Evolutionary conservation across 2,329 filamentous ascomycete genomes (phyloP), one percentile per base, ranked within the genome.

Genomic region (Phialophora chinensis): DNA sequence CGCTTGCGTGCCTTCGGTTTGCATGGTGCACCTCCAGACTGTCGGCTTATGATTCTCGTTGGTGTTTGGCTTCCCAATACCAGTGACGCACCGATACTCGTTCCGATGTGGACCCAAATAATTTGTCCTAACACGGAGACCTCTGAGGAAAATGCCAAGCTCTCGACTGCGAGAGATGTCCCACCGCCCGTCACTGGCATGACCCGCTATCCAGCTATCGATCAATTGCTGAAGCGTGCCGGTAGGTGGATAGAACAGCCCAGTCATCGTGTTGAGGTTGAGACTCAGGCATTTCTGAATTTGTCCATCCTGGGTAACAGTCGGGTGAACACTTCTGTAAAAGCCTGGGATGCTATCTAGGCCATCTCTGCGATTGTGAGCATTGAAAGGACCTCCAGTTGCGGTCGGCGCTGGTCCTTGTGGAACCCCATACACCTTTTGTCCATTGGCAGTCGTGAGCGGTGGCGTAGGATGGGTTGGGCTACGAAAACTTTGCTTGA

Each of bases 231-330:
- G 31, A 25, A 70, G 23, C 10, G n/a, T 67, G 14, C 38, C 60
- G 6, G 44, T 4, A 23, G 44, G 17, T 17, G 54, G 35, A 33
- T 69, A 62, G 47, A 69, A 69, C n/a, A 60, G 14, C 33, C 49
- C 29, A 8, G 65, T 62, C 2, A 29, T 29, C 7, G 65, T 65
- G 59, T 69, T 67, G 57, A 69, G 65, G 29, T 69, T 69, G 52
- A 69, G 62, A 33, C 58, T 42, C 10, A 35, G 33, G 10, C 33
- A 35, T 12, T 35, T 10, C 1, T 2, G 3, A 3, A 69, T 44
- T 0, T 17, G 50, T 8, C 42, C 53, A 6, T 60, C 31, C 52
- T 33, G 3, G 6, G 60, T 47, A 20, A 50, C 52, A 11, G 50
- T 50, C 7, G 63, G 44, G 7, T 56, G 60, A 56, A 62, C 63